Base-by-base conservation (phyloP, 2,329 filamentous ascomycete species). In the Neopestalotiopsis clavispora region DNA sequence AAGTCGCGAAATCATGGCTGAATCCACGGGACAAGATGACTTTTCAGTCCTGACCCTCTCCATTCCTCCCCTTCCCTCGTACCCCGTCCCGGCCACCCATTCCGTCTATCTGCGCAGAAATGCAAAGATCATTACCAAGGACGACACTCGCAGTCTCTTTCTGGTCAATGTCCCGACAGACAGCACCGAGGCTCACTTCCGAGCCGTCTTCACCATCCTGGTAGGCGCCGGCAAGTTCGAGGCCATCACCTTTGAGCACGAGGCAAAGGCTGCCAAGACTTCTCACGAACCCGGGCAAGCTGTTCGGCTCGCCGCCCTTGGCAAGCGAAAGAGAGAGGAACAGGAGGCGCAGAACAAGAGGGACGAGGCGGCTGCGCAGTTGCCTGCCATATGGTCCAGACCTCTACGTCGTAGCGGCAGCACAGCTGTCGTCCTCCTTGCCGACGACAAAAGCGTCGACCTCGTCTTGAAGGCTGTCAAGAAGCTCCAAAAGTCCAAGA, bases 91-190 rank as follows among this genome's bases (percentile, higher is more conserved):
- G 58, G 86, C 90, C 69, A 89, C 89, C 64, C 96, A 98, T 82
- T 94, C 95, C 81, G 84, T 98, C 75, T 97, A 97, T 82, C 82
- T 98, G 67, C 93, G 94, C 72, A 90, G 90, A 67, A 95, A 98
- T 80, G 87, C 91, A 70, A 94, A 92, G 81, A 87, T 93, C 56
- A 90, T 93, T 14, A 92, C 92, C 7, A 85, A 87, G 67, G 87
- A 92, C 79, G 92, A 95, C 74, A 84, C 89, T 17, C 91, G 95
- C 74, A 94, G 93, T 70, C 86, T 99, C 20, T 99, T 97, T 81
- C 78, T 97, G n/a, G 92, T 95, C 72, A 98, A 99, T 76, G 83
- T 97, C 0, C 96, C 96, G 6, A 85, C 92, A 71, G 95, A 98
- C 77, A 91, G 94, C 69, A 97, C 94, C 4, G 91, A 94, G 68